A percentile compares a stretch with the other conserved stretches of the same genome.
These are phyloP conservation scores for Paecilomyces dactylethromorphus DNA, from an alignment of 2,329 filamentous ascomycete genomes.

Conservation along the genomic window DNA sequence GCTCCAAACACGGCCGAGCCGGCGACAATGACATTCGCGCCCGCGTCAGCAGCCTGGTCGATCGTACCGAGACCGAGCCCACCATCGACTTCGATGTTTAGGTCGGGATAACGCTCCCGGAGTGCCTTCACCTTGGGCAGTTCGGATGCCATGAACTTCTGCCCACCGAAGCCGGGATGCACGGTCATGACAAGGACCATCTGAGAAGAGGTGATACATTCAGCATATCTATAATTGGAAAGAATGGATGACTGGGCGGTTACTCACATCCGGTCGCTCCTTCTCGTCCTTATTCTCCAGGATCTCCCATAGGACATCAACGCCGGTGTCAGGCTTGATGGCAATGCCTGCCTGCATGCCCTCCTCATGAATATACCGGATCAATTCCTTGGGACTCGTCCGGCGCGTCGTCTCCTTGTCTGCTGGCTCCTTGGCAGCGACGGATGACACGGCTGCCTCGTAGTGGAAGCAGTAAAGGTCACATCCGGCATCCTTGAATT, in stretches of 20 bases:
- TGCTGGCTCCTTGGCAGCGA: conserved; percentile 73
- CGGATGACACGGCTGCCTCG: conserved; percentile 80
- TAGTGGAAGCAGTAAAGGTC: conserved; percentile 99
- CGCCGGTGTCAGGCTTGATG: conserved; percentile 85
- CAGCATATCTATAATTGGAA: background rate
- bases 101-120: conserved; percentile 74
- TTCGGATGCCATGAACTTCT: conserved; percentile 97
- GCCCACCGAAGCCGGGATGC: conserved; percentile 91
- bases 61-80: conserved; percentile 84
- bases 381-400: conserved; percentile 77
- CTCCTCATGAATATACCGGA: conserved; percentile 81
- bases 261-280: conserved; percentile 80
- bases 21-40: conserved; percentile 96
- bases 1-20: conserved; percentile 95
- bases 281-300: conserved; percentile 64
- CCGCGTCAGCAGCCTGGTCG: conserved; percentile 87
- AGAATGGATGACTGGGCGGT: background rate
- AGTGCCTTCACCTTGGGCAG: conserved; percentile 87
- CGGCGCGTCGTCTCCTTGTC: conserved; percentile 57
- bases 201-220: conserved; percentile 41
- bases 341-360: conserved; percentile 90
- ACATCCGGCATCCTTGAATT: conserved; percentile 89
- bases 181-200: conserved; percentile 99
- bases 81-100: conserved; percentile 97
- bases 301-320: conserved; percentile 88